A percentile compares a stretch with the other conserved stretches of the same genome.
phyloP scores from a whole-genome alignment of 768 basidiomycete species.

The Boletus fagicola region DNA sequence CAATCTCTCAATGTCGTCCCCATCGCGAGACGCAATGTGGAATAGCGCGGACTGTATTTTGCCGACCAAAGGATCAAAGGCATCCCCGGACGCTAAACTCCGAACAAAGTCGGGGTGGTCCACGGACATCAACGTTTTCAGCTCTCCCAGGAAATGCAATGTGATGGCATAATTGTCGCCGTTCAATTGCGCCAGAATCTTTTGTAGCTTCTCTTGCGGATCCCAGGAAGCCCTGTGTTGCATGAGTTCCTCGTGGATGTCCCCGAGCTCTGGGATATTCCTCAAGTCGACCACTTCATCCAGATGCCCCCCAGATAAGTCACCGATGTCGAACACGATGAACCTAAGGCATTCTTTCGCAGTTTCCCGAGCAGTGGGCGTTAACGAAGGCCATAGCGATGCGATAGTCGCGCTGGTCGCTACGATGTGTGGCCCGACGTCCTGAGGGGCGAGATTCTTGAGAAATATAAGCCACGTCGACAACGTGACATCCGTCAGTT shows the following conservation, averaged over 20 bases:
- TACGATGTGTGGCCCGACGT: conserved; percentile 82
- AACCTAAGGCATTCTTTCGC: conserved; percentile 65
- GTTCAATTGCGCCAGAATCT: conserved; percentile 67
- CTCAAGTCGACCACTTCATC: conserved; percentile 81
- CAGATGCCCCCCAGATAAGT: conserved; percentile 53
- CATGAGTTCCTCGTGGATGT: conserved; percentile 42
- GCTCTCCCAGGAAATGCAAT: conserved; percentile 68
- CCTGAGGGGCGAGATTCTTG: conserved; percentile 57
- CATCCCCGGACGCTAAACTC: conserved; percentile 74
- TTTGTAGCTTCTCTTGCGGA: conserved; percentile 53
- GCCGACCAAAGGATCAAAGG: conserved; percentile 77
- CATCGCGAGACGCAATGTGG: conserved; percentile 70
- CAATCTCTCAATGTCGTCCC: conserved; percentile 66
- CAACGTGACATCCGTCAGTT: conserved; percentile 76
- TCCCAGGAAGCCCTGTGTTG: conserved; percentile 49
- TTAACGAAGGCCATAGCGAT: conserved; percentile 69
- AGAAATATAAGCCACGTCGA: conserved; percentile 80
- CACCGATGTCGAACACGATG: conserved; percentile 62
- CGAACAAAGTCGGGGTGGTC: conserved; percentile 54
- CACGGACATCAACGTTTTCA: conserved; percentile 60
- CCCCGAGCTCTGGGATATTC: conserved; percentile 61
- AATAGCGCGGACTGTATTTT: conserved; percentile 66
- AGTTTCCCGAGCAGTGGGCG: conserved; percentile 45
- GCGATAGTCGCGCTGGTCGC: conserved; percentile 85
- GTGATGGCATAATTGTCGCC: conserved; percentile 83